Conservation (phyloP, 495 filamentous ascomycete genomes). For the Penicillium waksmanii region DNA sequence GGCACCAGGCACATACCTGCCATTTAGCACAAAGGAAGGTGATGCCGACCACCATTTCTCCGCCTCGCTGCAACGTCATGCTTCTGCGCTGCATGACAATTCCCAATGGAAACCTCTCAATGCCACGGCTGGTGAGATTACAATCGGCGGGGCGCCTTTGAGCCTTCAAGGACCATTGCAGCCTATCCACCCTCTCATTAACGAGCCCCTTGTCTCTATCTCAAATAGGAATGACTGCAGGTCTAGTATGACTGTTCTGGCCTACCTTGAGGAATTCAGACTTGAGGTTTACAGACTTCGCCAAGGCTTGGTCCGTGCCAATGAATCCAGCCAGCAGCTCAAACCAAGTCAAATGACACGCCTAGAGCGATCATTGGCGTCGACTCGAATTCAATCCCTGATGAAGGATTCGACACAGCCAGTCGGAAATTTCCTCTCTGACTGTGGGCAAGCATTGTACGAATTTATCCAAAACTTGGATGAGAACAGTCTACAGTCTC, state of each 20-base stretch:
- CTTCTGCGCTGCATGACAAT: conserved; percentile 43
- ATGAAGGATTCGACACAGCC: conserved; percentile 68
- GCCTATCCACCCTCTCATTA: conserved; percentile 48
- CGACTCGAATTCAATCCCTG: conserved; percentile 58
- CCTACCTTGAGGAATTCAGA: conserved; percentile 46
- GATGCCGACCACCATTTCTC: conserved; percentile 18
- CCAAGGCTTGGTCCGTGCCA: conserved; percentile 38
- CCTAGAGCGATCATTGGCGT: conserved; percentile 68
- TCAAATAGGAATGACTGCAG: conserved; percentile 28
- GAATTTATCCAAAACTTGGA: conserved; percentile 44
- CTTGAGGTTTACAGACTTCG: conserved; percentile 43
- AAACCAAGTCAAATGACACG: conserved; percentile 68
- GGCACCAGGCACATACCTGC: conserved; percentile 32
- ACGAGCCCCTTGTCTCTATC: conserved; percentile 46
- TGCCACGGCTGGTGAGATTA: conserved; percentile 27
- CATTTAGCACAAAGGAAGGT: conserved; percentile 22
- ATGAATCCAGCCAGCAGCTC: conserved; percentile 41
- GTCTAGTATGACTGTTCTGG: conserved; percentile 32
- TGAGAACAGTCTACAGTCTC: conserved; percentile 27
- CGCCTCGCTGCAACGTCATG: conserved; percentile 36
- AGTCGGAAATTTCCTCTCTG: conserved; percentile 48
- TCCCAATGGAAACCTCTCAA: conserved; percentile 40
- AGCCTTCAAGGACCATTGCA: conserved; percentile 37
- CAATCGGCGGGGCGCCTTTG: conserved; percentile 32
- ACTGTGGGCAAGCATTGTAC: conserved; percentile 45